Conservation (phyloP, 768 basidiomycete species). For the Naganishia antarctica region DNA sequence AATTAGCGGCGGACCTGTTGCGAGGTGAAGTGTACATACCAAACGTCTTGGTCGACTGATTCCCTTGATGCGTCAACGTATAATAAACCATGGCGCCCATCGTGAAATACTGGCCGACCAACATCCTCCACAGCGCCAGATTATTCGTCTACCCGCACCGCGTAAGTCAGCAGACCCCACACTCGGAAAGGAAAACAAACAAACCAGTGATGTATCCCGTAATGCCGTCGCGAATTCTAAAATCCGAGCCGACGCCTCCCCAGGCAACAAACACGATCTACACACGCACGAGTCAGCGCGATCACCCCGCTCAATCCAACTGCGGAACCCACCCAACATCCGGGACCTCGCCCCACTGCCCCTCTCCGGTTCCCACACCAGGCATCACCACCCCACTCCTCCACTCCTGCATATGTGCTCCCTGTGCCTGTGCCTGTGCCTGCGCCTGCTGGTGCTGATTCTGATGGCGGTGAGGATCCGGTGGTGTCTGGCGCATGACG, state of each 20-base stretch:
- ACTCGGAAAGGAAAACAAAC: not conserved
- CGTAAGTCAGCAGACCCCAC: not conserved
- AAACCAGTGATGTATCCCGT: not conserved
- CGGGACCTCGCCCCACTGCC: not conserved
- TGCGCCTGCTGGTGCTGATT: not conserved
- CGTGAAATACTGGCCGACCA: not conserved
- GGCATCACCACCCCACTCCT: slow-evolving; percentile 9
- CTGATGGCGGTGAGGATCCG: not conserved
- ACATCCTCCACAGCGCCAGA: not conserved
- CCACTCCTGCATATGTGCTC: slow-evolving; percentile 10
- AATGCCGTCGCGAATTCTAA: not conserved
- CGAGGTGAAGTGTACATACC: not conserved
- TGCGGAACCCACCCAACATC: slow-evolving; percentile 5
- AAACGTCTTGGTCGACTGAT: slow-evolving; percentile 10
- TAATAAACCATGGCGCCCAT: slow-evolving; percentile 1
- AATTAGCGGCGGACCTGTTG: no score
- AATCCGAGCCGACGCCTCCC: not conserved
- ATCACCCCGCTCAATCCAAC: not conserved
- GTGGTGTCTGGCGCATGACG: slow-evolving; percentile 1
- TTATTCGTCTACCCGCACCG: slow-evolving; percentile 4
- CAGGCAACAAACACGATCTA: slow-evolving; percentile 12
- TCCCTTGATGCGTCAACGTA: slow-evolving; percentile 12
- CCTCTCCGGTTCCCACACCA: not conserved
- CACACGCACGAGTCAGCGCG: no score
- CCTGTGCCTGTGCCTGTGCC: not conserved